Conservation (phyloP, 1,284 basidiomycete genomes). For the Lentinula novae-zelandiae region DNA sequence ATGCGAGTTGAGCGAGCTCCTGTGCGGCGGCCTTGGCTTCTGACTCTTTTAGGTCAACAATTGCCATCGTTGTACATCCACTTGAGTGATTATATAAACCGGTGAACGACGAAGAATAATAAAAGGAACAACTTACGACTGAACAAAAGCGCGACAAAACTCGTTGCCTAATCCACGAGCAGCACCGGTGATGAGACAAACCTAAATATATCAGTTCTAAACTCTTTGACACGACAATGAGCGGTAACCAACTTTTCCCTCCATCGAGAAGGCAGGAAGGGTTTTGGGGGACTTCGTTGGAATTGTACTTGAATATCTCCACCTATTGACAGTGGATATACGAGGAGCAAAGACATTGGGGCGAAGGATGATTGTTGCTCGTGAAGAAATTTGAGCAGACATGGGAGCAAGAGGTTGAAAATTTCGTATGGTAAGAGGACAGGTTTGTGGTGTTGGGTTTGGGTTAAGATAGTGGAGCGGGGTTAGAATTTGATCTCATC, state of each 20-base stretch:
- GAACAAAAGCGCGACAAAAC: constrained; percentile 86
- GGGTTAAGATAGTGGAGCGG: constrained; percentile 8
- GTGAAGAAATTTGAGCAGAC: constrained; percentile 19
- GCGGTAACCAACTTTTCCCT: constrained; percentile 51
- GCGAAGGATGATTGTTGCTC: constrained; percentile 7
- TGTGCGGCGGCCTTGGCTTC: constrained; percentile 73
- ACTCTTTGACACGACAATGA: neutral
- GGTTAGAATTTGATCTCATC: neutral
- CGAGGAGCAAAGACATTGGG: constrained; percentile 11
- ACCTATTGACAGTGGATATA: constrained; percentile 12
- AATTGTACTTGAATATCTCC: constrained; percentile 20
- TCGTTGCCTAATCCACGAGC: constrained; percentile 87
- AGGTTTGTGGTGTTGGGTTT: neutral
- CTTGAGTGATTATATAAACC: constrained; percentile 30
- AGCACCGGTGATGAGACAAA: constrained; percentile 92
- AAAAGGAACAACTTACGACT: constrained; percentile 55
- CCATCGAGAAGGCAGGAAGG: constrained; percentile 64
- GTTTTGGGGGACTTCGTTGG: constrained; percentile 29
- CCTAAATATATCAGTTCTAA: constrained; percentile 39
- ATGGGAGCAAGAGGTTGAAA: constrained; percentile 18
- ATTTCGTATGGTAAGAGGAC: neutral
- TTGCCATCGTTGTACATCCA: constrained; percentile 78
- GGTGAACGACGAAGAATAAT: neutral
- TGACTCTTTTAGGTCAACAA: constrained; percentile 79
- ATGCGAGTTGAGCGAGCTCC: constrained; percentile 62